Base-by-base conservation (phyloP, 768 basidiomycete genomes). In the Xerocomus brunneocitrinus region DNA sequence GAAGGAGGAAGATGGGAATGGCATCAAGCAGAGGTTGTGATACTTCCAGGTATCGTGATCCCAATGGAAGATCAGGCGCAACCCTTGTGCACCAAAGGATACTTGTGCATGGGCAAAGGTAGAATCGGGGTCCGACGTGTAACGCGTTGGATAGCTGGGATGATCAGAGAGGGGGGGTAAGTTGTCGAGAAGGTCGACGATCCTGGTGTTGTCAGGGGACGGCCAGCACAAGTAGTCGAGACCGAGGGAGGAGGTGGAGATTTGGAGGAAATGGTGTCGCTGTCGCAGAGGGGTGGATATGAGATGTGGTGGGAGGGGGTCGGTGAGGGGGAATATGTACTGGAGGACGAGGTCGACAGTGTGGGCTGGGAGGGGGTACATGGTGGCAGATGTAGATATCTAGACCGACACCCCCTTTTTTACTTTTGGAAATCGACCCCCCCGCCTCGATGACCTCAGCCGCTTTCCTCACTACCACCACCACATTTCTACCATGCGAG, bases 11-110 rank as follows among this genome's bases (percentile, higher is more conserved):
- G 73, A 61, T 14, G 88, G 88, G 62, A 89, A 88, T 10, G 87
- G 87, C 84, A 89, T 87, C 61, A 79, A 64, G 35, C 78, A 73
- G 34, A 78, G 68, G 66, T 89, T 84, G 68, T 87, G 85, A 62
- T 87, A 91, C 62, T 74, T 81, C 89, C 89, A 91, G 24, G 67
- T 69, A 6, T 43, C 40, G 19, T 69, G 70, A 63, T 87, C 80
- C 84, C 84, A 88, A 34, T 79, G 80, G 65, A 91, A 88, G 58
- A 89, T 71, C 45, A 90, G 73, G 56, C 86, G 78, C 56, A 87
- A 69, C 2, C 69, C 74, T 38, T 69, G 58, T 27, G 55, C 50
- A 19, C 53, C 49, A 8, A 71, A 58, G 53, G 74, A 72, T 72
- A 83, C 70, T 61, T 74, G 69, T 52, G 73, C 80, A 67, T 87